Evolutionary conservation across 768 basidiomycete species (phyloP), one percentile per base, ranked within the genome.

Genomic region (Tylopilus vinaceipallidus): DNA sequence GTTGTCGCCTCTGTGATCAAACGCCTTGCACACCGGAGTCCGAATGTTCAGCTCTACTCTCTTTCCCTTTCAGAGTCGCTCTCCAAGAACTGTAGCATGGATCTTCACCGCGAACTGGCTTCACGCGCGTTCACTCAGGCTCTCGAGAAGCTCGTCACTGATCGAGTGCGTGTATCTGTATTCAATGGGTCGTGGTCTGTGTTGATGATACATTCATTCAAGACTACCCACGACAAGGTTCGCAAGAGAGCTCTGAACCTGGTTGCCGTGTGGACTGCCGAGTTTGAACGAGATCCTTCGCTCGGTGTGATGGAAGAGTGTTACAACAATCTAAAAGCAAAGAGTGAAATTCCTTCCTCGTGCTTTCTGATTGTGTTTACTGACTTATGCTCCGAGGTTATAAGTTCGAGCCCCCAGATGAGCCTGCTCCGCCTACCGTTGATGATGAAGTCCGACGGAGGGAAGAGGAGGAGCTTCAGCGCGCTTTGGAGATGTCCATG

Each of bases 41-140:
- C 97, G 2, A 99, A 95, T 58, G 97, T 99, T 2, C 97, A 99
- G 71, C 80, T 98, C 1, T 98, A 95, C 62, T 81, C 95, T 6
- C 81, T 99, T 5, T 82, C 91, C 2, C 77, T 98, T 16, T 79
- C 86, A 3, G 95, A 98, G 63, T 81, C 94, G 0, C 77, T 99
- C 11, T 84, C 86, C 32, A 95, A 95, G 80, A 99, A 99, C 70
- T 91, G 91, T 58, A 82, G 83, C 3, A 76, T 86, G 55, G 77
- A 82, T 22, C 72, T 98, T 11, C 83, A 94, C 65, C 78, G 87
- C 39, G 95, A 99, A 68, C 76, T 99, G 43, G 86, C 92, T 0
- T 90, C 88, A 19, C 80, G 90, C 44, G 88, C 90, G 3, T 99
- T 97, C 74, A 98, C 94, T 1, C 83, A 86, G 57, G 88, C 87